Evolutionary conservation across 768 basidiomycete genomes (phyloP).

Genomic region (Porphyrellus cyaneotinctus): DNA sequence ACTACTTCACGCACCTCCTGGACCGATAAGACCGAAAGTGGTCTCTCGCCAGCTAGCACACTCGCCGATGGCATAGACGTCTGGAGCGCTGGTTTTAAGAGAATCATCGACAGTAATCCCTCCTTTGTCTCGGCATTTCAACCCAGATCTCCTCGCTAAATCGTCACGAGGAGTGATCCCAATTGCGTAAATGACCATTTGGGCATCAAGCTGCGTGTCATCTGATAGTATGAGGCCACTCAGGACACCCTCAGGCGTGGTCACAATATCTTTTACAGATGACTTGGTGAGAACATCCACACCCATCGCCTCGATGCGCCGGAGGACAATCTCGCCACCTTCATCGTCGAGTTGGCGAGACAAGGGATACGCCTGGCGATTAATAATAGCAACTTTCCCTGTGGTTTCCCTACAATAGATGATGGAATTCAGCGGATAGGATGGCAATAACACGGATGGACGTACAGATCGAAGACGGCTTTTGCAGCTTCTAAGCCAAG

Average conservation of each 20-base stretch:
- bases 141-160: constrained; percentile 50
- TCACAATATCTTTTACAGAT: constrained; percentile 36
- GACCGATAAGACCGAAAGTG: constrained; percentile 71
- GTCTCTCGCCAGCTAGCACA: constrained; percentile 67
- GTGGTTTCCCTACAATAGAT: constrained; percentile 29
- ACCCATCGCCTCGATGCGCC: constrained; percentile 56
- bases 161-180: constrained; percentile 72
- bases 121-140: constrained; percentile 45
- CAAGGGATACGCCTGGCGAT: constrained; percentile 48
- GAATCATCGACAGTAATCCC: constrained; percentile 58
- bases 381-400: constrained; percentile 48
- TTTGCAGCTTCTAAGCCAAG: constrained; percentile 75
- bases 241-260: constrained; percentile 37
- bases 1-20: constrained; percentile 44
- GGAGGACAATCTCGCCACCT: constrained; percentile 57
- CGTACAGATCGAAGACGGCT: constrained; percentile 56
- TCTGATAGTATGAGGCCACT: constrained; percentile 49
- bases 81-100: constrained; percentile 51
- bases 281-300: constrained; percentile 49
- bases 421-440: background rate
- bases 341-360: constrained; percentile 57
- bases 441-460: background rate
- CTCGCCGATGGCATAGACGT: constrained; percentile 73
- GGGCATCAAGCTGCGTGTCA: constrained; percentile 42
- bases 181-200: constrained; percentile 63